phyloP scores from a whole-genome alignment of 805 yeast species.

The Metschnikowia proteae region DNA sequence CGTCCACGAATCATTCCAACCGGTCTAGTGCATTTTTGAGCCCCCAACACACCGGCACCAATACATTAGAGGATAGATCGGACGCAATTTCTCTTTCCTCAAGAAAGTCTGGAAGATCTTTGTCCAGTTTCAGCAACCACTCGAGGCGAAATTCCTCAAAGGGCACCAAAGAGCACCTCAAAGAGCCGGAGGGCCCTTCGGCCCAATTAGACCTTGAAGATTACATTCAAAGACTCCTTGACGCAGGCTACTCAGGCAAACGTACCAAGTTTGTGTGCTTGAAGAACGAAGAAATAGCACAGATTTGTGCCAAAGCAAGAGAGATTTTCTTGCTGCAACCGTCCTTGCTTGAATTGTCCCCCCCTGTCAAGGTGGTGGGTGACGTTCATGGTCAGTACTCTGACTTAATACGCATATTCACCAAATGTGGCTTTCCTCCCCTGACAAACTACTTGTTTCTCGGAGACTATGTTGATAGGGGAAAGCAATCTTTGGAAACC shows the following conservation, averaged over 20 bases:
- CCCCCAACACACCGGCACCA: conserved; percentile 18
- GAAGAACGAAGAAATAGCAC: conserved; percentile 77
- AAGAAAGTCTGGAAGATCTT: conserved; percentile 17
- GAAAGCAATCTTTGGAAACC: conserved; percentile 93
- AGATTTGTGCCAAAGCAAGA: conserved; percentile 81
- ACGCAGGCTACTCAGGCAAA: conserved; percentile 95
- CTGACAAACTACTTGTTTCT: conserved; percentile 84
- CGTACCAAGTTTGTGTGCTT: conserved; percentile 85
- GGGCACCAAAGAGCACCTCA: conserved; percentile 9
- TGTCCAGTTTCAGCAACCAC: conserved; percentile 12
- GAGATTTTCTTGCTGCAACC: conserved; percentile 91
- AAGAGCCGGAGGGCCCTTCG: not conserved
- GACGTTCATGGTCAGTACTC: conserved; percentile 97
- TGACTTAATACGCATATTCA: conserved; percentile 84
- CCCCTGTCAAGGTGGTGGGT: conserved; percentile 84
- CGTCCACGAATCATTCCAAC: conserved; percentile 16
- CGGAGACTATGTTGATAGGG: conserved; percentile 97
- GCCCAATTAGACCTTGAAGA: conserved; percentile 64
- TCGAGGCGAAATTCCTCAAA: conserved; percentile 16
- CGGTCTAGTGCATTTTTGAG: conserved; percentile 15
- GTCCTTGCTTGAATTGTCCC: conserved; percentile 76
- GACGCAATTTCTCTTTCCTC: conserved; percentile 18
- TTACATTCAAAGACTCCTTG: conserved; percentile 82
- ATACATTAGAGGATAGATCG: conserved; percentile 13
- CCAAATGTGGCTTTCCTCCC: conserved; percentile 97